Evolutionary conservation across 176 grass and related monocot genomes (phyloP), one percentile per base, ranked within the genome.

Genomic region (Raddia guianensis): DNA sequence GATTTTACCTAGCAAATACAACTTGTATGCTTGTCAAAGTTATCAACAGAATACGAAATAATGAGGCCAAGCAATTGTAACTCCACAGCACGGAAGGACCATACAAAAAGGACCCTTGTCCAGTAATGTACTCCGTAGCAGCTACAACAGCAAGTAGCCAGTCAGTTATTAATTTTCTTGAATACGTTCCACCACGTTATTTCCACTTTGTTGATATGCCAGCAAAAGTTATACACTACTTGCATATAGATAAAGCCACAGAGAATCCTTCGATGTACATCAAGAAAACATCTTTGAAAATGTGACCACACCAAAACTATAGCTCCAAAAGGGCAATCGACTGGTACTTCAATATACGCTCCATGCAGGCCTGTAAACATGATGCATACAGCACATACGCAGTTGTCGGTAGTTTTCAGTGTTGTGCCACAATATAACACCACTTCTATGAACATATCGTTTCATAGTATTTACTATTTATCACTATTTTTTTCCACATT

Each of bases 311-410:
- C 12, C 3, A 77, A 76, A 32, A 52, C 20, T 76, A 61, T 62
- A 75, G 46, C 16, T 57, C 2, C 12, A 87, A 82, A 21, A 21
- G 9, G 20, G 49, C 37, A 77, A 72, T 55, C 49, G 56, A 47
- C 34, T 63, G 34, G 57, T 72, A 32, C 7, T 51, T 35, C 35
- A 55, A 18, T 35, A 21, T 10, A 11, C 62, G 49, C 55, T 66
- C 48, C 35, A 27, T 34, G 3, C 7, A 65, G 44, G 5, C 5
- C 13, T 68, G n/a, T 57, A 76, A 6, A 76, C 52, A 54, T 18
- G 52, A 48, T 6, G 8, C 42, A 12, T 49, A 4, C n/a, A 58
- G 45, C 10, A 48, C 42, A 66, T 15, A 47, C 27, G 49, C 40
- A 79, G 40, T 62, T 76, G 7, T 34, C 3, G 0, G 21, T 43